Evolutionary conservation across 805 yeast species (phyloP).

Genomic region (Myxozyma geophila): DNA sequence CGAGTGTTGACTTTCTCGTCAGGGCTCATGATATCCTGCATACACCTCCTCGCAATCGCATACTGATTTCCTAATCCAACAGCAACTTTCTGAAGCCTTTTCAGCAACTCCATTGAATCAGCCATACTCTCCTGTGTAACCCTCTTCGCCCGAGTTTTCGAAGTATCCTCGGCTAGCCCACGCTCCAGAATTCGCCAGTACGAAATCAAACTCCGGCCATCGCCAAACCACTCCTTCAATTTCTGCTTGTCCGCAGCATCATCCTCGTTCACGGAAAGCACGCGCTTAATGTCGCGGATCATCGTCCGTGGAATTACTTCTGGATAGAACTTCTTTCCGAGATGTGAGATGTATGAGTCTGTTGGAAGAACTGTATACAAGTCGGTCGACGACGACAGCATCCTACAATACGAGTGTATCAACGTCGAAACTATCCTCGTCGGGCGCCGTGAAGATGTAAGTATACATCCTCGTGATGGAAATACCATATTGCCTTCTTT

Average conservation of each 20-base stretch:
- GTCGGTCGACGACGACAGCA: not conserved
- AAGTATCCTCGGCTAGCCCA: constrained; percentile 17
- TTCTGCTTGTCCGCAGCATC: not conserved
- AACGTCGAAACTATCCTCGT: too few relatives aligned
- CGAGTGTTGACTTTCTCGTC: not conserved
- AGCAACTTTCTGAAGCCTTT: not conserved
- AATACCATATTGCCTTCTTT: too few relatives aligned
- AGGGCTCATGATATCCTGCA: not conserved
- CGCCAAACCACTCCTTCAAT: constrained; percentile 15
- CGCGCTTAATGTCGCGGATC: constrained; percentile 2
- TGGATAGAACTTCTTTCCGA: constrained; percentile 16
- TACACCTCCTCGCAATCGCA: constrained; percentile 6
- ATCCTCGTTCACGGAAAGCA: not conserved
- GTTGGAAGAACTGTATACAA: not conserved
- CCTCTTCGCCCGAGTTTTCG: not conserved
- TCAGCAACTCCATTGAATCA: not conserved
- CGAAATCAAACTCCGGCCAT: constrained; percentile 22
- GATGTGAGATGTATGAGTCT: not conserved
- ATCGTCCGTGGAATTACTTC: constrained; percentile 1
- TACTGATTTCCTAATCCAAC: constrained; percentile 5
- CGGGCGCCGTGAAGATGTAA: too few relatives aligned
- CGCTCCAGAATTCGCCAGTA: constrained; percentile 26
- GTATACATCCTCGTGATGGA: too few relatives aligned
- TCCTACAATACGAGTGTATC: not conserved
- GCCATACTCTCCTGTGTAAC: not conserved